Conservation (phyloP, 2,329 filamentous ascomycete genomes). For the Hypoxylon sp. region DNA sequence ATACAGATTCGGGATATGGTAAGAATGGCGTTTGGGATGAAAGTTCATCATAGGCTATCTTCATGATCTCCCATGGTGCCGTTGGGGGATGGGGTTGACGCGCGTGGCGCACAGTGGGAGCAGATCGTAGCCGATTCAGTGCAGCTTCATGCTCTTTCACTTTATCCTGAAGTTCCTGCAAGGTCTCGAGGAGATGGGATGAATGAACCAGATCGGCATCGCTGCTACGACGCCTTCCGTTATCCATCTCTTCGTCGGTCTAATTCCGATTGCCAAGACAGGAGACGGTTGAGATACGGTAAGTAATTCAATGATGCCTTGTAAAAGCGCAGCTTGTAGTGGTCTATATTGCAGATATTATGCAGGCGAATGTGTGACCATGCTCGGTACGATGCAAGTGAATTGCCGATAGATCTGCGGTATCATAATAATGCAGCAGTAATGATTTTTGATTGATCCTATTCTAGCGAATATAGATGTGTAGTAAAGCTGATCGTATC, state of each 20-base stretch:
- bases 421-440: slow-evolving; percentile 13
- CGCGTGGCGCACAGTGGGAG: slow-evolving; percentile 23
- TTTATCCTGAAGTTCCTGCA: slow-evolving; percentile 70
- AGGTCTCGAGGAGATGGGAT: slow-evolving; percentile 69
- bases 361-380: slow-evolving; percentile 21
- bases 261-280: slow-evolving; percentile 15
- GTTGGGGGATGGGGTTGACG: slow-evolving; percentile 38
- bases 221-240: slow-evolving; percentile 37
- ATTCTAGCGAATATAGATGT: slow-evolving; percentile 1
- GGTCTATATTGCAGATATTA: slow-evolving; percentile 24
- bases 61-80: slow-evolving; percentile 60
- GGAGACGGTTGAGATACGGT: background rate
- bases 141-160: slow-evolving; percentile 63
- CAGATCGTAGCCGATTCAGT: slow-evolving; percentile 47
- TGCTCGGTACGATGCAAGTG: slow-evolving; percentile 20
- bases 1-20: slow-evolving; percentile 70
- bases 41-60: slow-evolving; percentile 71
- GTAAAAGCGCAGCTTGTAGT: slow-evolving; percentile 15
- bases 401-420: slow-evolving; percentile 36
- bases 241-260: slow-evolving; percentile 42
- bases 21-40: slow-evolving; percentile 70
- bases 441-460: slow-evolving; percentile 13
- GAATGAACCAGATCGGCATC: slow-evolving; percentile 55
- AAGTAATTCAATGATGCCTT: slow-evolving; percentile 21
- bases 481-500: background rate